These are phyloP conservation scores for Phellopilus nigrolimitatus DNA, from an alignment of 1,284 basidiomycete genomes.

Conservation along the genomic window DNA sequence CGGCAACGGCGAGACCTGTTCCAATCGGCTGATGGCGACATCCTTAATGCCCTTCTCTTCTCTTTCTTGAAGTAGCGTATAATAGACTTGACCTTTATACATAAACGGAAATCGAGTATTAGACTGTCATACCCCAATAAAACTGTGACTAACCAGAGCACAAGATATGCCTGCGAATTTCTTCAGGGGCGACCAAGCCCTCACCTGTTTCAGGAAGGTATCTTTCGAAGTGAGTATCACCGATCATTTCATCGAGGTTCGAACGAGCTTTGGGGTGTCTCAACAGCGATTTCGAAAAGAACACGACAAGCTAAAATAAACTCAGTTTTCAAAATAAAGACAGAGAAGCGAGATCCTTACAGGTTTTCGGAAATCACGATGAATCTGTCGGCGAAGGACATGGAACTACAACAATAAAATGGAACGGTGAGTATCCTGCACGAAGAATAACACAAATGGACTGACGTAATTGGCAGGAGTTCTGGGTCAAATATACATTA, in stretches of 20 bases:
- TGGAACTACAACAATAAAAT: conserved; percentile 61
- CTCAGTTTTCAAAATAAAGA: conserved; percentile 4
- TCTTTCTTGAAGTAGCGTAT: conserved; percentile 83
- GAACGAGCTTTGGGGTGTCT: conserved; percentile 93
- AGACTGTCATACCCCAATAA: conserved; percentile 10
- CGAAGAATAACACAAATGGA: conserved; percentile 18
- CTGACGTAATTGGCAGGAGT: conserved; percentile 88
- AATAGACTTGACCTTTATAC: conserved; percentile 84
- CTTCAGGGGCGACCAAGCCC: conserved; percentile 72
- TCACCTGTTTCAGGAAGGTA: conserved; percentile 83
- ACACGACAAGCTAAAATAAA: conserved; percentile 66
- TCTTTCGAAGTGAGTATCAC: conserved; percentile 87
- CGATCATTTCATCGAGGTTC: conserved; percentile 81
- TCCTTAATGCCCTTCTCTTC: conserved; percentile 88
- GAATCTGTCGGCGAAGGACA: conserved; percentile 90
- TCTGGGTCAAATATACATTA: conserved; percentile 32
- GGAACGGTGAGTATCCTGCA: conserved; percentile 12
- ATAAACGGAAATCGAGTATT: neutral
- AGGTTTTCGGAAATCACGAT: conserved; percentile 95
- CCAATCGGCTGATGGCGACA: conserved; percentile 89
- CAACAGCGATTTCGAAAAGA: conserved; percentile 95
- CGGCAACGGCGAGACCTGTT: conserved; percentile 95
- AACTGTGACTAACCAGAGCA: conserved; percentile 57
- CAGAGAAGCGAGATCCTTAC: conserved; percentile 36
- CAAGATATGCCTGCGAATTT: conserved; percentile 89